A percentile compares a stretch with the other conserved stretches of the same genome.
Evolutionary conservation across 2,329 filamentous ascomycete genomes (phyloP).

Genomic region (Curvularia verruculosa): DNA sequence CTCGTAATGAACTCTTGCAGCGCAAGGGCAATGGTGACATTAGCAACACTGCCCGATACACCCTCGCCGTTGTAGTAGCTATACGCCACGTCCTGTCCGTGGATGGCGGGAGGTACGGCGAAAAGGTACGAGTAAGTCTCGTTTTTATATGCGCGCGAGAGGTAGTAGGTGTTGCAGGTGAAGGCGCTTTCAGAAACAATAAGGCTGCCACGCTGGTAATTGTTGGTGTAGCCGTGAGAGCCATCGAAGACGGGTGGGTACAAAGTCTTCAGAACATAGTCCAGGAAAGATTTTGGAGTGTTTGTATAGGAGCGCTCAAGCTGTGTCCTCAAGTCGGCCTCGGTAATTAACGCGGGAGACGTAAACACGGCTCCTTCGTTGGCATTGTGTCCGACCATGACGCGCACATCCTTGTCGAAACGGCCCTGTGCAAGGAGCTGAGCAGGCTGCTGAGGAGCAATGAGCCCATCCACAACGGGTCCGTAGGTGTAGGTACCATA

Average conservation of each 20-base stretch:
- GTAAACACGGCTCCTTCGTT: conserved; percentile 56
- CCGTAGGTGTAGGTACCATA: conserved; percentile 47
- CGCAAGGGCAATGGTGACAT: conserved; percentile 49
- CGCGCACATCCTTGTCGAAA: conserved; percentile 44
- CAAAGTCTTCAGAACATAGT: conserved; percentile 53
- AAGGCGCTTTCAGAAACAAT: conserved; percentile 55
- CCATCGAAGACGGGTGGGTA: conserved; percentile 60
- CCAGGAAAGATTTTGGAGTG: conserved; percentile 39
- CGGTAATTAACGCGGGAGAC: conserved; percentile 44
- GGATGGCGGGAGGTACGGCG: conserved; percentile 58
- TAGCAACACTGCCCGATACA: conserved; percentile 24
- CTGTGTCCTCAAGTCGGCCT: conserved; percentile 35
- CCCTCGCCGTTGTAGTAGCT: conserved; percentile 58
- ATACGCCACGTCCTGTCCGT: conserved; percentile 60
- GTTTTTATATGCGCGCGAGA: conserved; percentile 56
- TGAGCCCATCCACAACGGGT: conserved; percentile 44
- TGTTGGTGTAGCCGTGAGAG: conserved; percentile 53
- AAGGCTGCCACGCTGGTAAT: conserved; percentile 52
- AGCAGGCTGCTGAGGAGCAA: conserved; percentile 40
- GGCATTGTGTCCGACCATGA: conserved; percentile 53
- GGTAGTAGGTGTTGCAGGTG: conserved; percentile 60
- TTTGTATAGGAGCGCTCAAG: conserved; percentile 38
- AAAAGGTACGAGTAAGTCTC: conserved; percentile 61
- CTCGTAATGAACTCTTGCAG: conserved; percentile 55
- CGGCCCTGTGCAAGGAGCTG: conserved; percentile 46